Percentiles rank a stretch among this genome's conserved stretches.
phyloP scores from a whole-genome alignment of 2,329 filamentous ascomycete species.

The Tympanopsis confertula region DNA sequence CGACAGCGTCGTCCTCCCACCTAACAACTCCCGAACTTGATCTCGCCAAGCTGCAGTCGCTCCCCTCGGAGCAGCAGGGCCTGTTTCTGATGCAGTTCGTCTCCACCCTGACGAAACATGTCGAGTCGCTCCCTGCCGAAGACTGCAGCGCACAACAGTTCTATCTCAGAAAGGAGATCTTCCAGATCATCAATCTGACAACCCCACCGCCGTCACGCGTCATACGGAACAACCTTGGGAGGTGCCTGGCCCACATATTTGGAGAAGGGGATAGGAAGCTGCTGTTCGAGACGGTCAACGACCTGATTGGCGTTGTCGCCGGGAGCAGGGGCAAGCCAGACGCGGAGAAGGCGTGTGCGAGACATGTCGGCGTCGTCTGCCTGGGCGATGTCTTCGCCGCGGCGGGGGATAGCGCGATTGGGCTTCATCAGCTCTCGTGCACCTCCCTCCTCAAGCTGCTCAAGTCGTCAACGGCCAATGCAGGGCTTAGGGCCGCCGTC shows the following conservation, averaged over 20 bases:
- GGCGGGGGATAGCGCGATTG: slow-evolving; percentile 88
- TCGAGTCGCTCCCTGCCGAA: slow-evolving; percentile 61
- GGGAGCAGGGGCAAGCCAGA: slow-evolving; percentile 65
- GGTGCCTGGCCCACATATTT: slow-evolving; percentile 74
- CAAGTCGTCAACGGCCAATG: slow-evolving; percentile 68
- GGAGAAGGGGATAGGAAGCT: slow-evolving; percentile 78
- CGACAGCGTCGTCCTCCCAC: neutral
- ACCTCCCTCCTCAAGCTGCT: slow-evolving; percentile 65
- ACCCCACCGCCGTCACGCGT: slow-evolving; percentile 76
- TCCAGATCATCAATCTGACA: slow-evolving; percentile 77
- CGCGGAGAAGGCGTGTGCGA: slow-evolving; percentile 59
- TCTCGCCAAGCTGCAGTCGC: slow-evolving; percentile 72
- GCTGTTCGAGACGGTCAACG: slow-evolving; percentile 88
- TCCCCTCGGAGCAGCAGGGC: slow-evolving; percentile 90
- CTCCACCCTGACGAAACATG: slow-evolving; percentile 70
- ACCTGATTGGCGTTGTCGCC: slow-evolving; percentile 63
- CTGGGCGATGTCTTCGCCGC: slow-evolving; percentile 79
- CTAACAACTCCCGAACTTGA: slow-evolving; percentile 66
- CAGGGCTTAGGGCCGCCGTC: slow-evolving; percentile 69
- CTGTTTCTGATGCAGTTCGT: slow-evolving; percentile 85
- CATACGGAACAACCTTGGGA: slow-evolving; percentile 78
- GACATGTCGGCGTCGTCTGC: slow-evolving; percentile 79
- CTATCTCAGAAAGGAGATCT: slow-evolving; percentile 84
- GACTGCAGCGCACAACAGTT: slow-evolving; percentile 81
- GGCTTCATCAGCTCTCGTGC: slow-evolving; percentile 65